Percentiles rank a stretch among this genome's conserved stretches.
These are phyloP conservation scores for Plasmodium gonderi DNA, from an alignment of 169 alveolate species.

Conservation along the genomic window DNA sequence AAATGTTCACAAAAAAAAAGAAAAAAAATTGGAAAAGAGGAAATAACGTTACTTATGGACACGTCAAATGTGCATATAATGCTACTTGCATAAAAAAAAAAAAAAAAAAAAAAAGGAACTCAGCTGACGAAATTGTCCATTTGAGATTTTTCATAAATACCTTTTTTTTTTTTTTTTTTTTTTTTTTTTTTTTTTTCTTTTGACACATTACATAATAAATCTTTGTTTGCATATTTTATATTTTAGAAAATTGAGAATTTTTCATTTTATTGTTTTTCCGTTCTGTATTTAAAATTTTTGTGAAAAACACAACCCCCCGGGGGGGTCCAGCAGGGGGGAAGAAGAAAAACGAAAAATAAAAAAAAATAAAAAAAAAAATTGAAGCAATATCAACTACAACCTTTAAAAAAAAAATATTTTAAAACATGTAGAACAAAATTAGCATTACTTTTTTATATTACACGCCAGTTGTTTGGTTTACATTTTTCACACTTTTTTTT, in stretches of 20 bases:
- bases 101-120: not conserved
- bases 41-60: conserved; percentile 20
- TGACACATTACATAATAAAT: not conserved
- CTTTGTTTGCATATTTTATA: not conserved
- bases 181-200: no score
- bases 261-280: not conserved
- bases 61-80: conserved; percentile 11
- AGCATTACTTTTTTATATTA: no score
- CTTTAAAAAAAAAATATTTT: no score
- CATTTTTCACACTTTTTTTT: no score
- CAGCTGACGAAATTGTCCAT: not conserved
- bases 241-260: not conserved
- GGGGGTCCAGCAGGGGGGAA: no score
- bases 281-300: not conserved
- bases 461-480: no score
- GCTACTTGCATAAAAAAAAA: not conserved
- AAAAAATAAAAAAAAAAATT: no score
- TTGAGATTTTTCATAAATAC: not conserved
- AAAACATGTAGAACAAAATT: no score
- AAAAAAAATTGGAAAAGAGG: conserved; percentile 4
- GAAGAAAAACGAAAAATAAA: no score
- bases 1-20: not conserved
- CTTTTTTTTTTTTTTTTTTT: not conserved
- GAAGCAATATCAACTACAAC: no score
- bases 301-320: not conserved